Percentiles rank a stretch among this genome's conserved stretches.
These are phyloP conservation scores for Penicillium angulare DNA, from an alignment of 495 filamentous ascomycete species.

Conservation along the genomic window DNA sequence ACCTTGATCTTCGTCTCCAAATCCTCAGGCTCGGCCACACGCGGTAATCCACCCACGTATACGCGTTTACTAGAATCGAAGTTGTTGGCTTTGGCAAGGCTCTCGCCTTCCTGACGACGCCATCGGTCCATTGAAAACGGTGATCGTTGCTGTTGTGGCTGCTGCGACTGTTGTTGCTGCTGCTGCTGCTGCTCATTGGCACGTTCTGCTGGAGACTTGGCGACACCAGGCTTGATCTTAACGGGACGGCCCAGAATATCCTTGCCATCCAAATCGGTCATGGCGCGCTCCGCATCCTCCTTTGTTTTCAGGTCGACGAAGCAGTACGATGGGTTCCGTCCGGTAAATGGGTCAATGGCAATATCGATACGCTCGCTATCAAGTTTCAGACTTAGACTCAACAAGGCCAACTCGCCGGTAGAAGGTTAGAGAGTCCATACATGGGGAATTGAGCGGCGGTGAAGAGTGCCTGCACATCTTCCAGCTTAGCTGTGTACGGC, in stretches of 20 bases:
- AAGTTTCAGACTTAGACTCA: conserved; percentile 21
- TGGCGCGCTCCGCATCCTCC: conserved; percentile 57
- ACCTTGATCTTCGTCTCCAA: conserved; percentile 52
- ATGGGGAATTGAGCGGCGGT: conserved; percentile 43
- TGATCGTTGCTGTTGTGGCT: background rate
- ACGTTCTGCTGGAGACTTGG: conserved; percentile 30
- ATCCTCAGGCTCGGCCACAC: conserved; percentile 53
- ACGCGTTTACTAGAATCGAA: conserved; percentile 52
- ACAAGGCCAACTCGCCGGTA: conserved; percentile 10
- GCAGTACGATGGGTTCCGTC: conserved; percentile 69
- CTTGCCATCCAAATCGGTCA: conserved; percentile 52
- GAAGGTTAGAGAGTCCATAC: conserved; percentile 24
- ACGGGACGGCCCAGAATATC: conserved; percentile 54
- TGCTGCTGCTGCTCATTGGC: background rate
- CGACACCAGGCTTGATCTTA: conserved; percentile 60
- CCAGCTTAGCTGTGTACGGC: conserved; percentile 59
- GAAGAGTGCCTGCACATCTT: conserved; percentile 61
- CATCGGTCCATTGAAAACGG: conserved; percentile 29
- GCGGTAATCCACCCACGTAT: conserved; percentile 63
- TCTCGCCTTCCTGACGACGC: conserved; percentile 20
- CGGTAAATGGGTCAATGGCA: conserved; percentile 64
- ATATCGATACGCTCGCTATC: conserved; percentile 61
- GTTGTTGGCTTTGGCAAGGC: conserved; percentile 13
- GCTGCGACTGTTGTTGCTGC: background rate
- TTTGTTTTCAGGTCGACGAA: conserved; percentile 61